A percentile compares a stretch with the other conserved stretches of the same genome.
Conservation (phyloP, 148 eudicot genomes). For the Salicornia ramosissima region DNA sequence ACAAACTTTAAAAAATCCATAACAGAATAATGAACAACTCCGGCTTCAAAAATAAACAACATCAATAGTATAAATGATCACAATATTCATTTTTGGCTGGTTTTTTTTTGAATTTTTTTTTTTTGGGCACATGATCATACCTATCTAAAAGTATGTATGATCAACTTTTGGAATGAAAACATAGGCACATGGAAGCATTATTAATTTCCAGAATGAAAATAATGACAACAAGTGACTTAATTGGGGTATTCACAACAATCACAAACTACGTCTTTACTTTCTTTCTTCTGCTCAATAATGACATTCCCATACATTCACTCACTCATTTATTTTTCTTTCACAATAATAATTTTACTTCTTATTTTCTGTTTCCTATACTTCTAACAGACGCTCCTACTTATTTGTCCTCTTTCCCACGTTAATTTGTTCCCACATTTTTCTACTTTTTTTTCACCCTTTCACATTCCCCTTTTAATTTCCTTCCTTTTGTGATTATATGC, state of each 20-base stretch:
- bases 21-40: too few relatives aligned
- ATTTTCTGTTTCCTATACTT: conserved; percentile 10
- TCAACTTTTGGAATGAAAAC: not conserved
- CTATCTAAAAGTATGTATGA: too few relatives aligned
- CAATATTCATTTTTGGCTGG: too few relatives aligned
- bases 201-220: conserved; percentile 1
- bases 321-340: not conserved
- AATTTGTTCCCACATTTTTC: not conserved
- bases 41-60: too few relatives aligned
- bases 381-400: conserved; percentile 30
- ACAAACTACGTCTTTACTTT: not conserved
- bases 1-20: too few relatives aligned
- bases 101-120: too few relatives aligned
- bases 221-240: not conserved
- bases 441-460: too few relatives aligned
- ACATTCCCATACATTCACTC: not conserved
- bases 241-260: not conserved
- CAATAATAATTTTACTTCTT: not conserved
- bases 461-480: too few relatives aligned
- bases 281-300: conserved; percentile 18
- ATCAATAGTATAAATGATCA: too few relatives aligned
- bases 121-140: too few relatives aligned
- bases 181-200: not conserved
- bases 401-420: conserved; percentile 25
- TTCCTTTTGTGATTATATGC: too few relatives aligned